phyloP scores from a whole-genome alignment of 2,329 filamentous ascomycete species.

The Aspergillus glaucus region DNA sequence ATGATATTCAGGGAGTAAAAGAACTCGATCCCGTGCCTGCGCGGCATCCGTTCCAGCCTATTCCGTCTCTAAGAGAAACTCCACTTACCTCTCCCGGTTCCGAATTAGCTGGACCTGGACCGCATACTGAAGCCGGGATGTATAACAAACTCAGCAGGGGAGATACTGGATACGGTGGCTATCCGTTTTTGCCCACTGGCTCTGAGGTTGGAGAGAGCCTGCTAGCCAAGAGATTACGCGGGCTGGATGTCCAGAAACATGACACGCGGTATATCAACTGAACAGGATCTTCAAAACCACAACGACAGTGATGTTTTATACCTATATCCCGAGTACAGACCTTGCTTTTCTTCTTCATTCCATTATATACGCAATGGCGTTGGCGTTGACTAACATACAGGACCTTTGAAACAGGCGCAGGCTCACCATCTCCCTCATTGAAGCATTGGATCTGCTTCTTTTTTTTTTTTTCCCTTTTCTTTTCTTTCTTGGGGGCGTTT shows the following conservation, averaged over 20 bases:
- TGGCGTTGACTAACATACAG: constrained; percentile 1
- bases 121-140: constrained; percentile 22
- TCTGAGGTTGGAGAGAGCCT: constrained; percentile 56
- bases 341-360: no score
- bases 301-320: no score
- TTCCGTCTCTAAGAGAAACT: constrained; percentile 11
- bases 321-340: no score
- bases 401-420: not conserved
- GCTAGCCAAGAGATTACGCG: constrained; percentile 62
- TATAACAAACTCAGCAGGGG: constrained; percentile 66
- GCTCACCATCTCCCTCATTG: not conserved
- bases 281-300: not conserved
- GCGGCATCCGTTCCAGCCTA: constrained; percentile 14
- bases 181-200: constrained; percentile 42
- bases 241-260: constrained; percentile 48
- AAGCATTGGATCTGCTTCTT: no score
- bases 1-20: not conserved
- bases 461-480: not conserved
- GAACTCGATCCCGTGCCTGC: constrained; percentile 1
- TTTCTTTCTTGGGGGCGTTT: not conserved
- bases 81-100: not conserved
- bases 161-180: constrained; percentile 57
- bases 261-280: constrained; percentile 1
- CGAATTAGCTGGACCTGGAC: not conserved
- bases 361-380: no score